phyloP scores from a whole-genome alignment of 108 stramenopile genomes.

The Aurantiochytrium sp. region DNA sequence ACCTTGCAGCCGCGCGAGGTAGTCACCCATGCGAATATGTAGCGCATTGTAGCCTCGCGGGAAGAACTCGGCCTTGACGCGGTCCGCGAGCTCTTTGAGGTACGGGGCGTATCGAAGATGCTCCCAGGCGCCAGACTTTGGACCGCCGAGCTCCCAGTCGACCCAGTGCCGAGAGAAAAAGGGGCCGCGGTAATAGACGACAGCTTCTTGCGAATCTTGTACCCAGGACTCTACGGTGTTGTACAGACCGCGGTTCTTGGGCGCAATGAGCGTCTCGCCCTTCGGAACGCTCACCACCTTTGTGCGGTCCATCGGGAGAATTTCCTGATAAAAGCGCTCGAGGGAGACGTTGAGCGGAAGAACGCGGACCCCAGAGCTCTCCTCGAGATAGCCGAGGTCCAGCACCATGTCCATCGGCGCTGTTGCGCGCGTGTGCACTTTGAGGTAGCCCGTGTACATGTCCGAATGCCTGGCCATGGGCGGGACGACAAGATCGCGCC shows the following conservation, averaged over 20 bases:
- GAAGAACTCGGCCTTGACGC: not conserved
- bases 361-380: not conserved
- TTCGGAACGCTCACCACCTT: not conserved
- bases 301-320: not conserved
- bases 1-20: not conserved
- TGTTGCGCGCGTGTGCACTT: not conserved
- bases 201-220: not conserved
- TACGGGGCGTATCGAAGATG: not conserved
- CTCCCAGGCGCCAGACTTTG: not conserved
- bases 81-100: not conserved
- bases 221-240: not conserved
- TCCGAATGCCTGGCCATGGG: not conserved
- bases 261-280: not conserved
- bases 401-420: not conserved
- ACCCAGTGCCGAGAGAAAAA: not conserved
- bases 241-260: not conserved
- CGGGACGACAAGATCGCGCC: not conserved
- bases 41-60: not conserved
- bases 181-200: not conserved
- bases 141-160: not conserved
- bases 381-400: not conserved
- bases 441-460: not conserved
- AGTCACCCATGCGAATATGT: slow-evolving; percentile 7
- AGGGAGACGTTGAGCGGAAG: not conserved
- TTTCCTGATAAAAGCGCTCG: not conserved